Base-by-base conservation (phyloP, 2,329 filamentous ascomycete genomes). In the Trichoderma citrinoviride region DNA sequence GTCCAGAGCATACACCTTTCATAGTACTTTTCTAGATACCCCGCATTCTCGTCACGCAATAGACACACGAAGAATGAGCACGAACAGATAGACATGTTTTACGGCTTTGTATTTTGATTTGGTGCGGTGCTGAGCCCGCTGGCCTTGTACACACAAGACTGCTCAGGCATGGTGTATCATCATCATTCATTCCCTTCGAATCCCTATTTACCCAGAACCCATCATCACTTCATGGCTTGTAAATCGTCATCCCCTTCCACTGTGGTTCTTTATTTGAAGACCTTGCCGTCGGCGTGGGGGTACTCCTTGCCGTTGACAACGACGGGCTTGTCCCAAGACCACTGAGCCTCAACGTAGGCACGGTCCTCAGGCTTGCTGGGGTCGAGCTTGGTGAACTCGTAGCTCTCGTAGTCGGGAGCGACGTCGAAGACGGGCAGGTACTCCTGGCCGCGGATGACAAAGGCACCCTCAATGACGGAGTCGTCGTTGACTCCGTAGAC, bases 361-460 rank as follows among this genome's bases (percentile, higher is more conserved):
- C 85, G 87, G 86, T 98, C 92, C 80, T 93, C 92, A 63, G 85
- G 79, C 78, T 92, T 97, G 79, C 80, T 87, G 77, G 87, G 90
- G 85, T 99, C 94, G 75, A 99, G 92, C 90, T 97, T 98, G 79
- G 83, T 90, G 88, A 98, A 98, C 73, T 86, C 80, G 87, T 98
- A 99, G 84, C 90, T 94, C 87, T 99, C 95, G 80, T 86, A 93
- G 83, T 99, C 95, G 74, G 95, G 95, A 77, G 94, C 95, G 75
- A 99, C 95, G 73, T 98, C 92, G 79, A 99, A 97, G 74, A 93
- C 95, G 68, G 92, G 90, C 61, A 85, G 73, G 79, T 85, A 87
- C 27, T 99, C 92, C 79, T 98, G 89, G 72, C 95, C 95, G 77
- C 95, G 94, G 83, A 97, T 86, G 78, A 99, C 82, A 82, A 97